phyloP scores from a whole-genome alignment of 495 filamentous ascomycete species.

The Hyaloscypha hepaticicola region DNA sequence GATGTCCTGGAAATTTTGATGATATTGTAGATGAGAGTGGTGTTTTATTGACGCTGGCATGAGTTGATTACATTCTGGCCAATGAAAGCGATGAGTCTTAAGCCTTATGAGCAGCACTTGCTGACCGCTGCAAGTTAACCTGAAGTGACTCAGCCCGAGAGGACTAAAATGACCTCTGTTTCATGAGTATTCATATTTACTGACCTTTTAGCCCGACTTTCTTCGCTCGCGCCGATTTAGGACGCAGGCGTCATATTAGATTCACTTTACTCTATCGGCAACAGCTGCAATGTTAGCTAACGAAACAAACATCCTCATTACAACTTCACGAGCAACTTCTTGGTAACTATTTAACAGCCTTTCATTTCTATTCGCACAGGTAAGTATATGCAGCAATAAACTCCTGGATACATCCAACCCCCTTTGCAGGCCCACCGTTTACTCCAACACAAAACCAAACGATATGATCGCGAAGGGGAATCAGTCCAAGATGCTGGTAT shows the following conservation, averaged over 20 bases:
- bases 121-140: not conserved
- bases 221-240: too few relatives aligned
- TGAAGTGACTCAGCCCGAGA: not conserved
- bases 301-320: too few relatives aligned
- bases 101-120: not conserved
- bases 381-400: slow-evolving; percentile 10
- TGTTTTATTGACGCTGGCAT: not conserved
- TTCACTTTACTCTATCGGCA: not conserved
- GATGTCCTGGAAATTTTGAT: not conserved
- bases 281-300: not conserved
- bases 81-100: not conserved
- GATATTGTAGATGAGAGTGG: not conserved
- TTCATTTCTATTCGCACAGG: not conserved
- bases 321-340: not conserved
- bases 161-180: too few relatives aligned
- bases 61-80: not conserved
- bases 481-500: slow-evolving; percentile 23
- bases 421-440: slow-evolving; percentile 18
- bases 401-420: slow-evolving; percentile 23
- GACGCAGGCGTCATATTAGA: too few relatives aligned
- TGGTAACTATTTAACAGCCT: not conserved
- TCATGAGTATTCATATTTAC: not conserved
- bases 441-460: slow-evolving; percentile 26
- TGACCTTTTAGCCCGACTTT: not conserved
- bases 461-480: slow-evolving; percentile 9